Evolutionary conservation across 2,329 filamentous ascomycete species (phyloP).

Genomic region (Bimuria novae-zelandiae): DNA sequence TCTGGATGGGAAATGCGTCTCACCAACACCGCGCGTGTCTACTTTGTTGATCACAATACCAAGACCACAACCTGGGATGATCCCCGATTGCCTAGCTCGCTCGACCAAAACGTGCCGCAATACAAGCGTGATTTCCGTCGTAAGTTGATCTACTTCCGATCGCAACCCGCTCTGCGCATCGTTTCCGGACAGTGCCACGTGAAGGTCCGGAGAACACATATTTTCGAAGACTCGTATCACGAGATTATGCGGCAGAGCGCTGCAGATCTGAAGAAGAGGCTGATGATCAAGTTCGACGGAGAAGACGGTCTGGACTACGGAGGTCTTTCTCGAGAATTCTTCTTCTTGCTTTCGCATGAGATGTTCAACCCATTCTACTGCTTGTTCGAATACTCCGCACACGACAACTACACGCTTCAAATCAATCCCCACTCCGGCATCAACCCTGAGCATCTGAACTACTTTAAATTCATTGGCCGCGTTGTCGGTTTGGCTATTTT

Average conservation of each 20-base stretch:
- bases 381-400: slow-evolving; percentile 97
- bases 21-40: slow-evolving; percentile 95
- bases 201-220: slow-evolving; percentile 93
- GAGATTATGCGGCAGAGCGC: slow-evolving; percentile 97
- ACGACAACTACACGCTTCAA: slow-evolving; percentile 99
- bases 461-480: slow-evolving; percentile 99
- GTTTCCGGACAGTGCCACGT: slow-evolving; percentile 96
- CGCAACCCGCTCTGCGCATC: slow-evolving; percentile 93
- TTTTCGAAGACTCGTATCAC: slow-evolving; percentile 98
- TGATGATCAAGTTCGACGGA: slow-evolving; percentile 99
- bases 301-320: slow-evolving; percentile 98
- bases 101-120: slow-evolving; percentile 97
- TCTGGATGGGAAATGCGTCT: slow-evolving; percentile 99
- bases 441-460: slow-evolving; percentile 98
- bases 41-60: slow-evolving; percentile 99
- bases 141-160: slow-evolving; percentile 99
- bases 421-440: slow-evolving; percentile 99
- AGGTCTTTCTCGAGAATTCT: slow-evolving; percentile 95
- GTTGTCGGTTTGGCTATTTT: slow-evolving; percentile 98
- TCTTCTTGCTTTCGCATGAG: slow-evolving; percentile 98
- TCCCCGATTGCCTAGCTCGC: slow-evolving; percentile 87
- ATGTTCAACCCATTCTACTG: slow-evolving; percentile 99
- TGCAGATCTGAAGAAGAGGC: slow-evolving; percentile 92
- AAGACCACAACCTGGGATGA: slow-evolving; percentile 99
- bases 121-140: slow-evolving; percentile 99